These are phyloP conservation scores for Fraxinus baroniana DNA, from an alignment of 305 asterid species.

Conservation along the genomic window DNA sequence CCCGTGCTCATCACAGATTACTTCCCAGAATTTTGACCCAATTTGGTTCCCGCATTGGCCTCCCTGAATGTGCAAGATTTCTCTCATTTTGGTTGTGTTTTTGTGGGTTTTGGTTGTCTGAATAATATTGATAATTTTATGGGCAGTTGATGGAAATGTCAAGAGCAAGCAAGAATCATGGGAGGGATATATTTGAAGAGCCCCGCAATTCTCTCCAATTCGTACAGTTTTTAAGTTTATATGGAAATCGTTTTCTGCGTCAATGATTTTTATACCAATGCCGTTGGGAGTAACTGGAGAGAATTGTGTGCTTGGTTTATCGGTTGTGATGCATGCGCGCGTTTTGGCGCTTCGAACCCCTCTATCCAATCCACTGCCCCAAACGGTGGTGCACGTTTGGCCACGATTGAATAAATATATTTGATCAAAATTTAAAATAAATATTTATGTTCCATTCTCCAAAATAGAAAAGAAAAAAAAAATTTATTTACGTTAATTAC, in stretches of 20 bases:
- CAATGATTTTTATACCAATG: not conserved
- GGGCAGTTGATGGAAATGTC: not conserved
- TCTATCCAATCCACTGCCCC: not conserved
- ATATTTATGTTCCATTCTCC: not conserved
- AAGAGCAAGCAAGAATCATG: not conserved
- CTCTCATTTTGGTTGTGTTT: slow-evolving; percentile 47
- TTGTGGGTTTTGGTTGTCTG: not conserved
- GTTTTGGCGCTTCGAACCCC: not conserved
- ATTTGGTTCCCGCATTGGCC: slow-evolving; percentile 92
- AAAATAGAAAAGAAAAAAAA: too few species aligned
- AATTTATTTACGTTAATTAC: not conserved
- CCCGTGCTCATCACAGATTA: slow-evolving; percentile 79
- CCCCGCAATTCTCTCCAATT: not conserved
- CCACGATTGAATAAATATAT: not conserved
- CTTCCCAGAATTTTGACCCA: slow-evolving; percentile 94
- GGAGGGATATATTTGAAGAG: slow-evolving; percentile 4
- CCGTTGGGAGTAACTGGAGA: not conserved
- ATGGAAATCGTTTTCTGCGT: not conserved
- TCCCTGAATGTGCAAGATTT: slow-evolving; percentile 78
- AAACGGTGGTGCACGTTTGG: not conserved
- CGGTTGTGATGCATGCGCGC: not conserved
- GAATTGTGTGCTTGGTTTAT: not conserved
- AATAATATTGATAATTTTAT: not conserved
- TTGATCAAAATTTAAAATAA: not conserved
- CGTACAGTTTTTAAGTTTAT: not conserved